Evolutionary conservation across 192 early-diverging fungal genomes (phyloP).

Genomic region (Coemansia sp.): DNA sequence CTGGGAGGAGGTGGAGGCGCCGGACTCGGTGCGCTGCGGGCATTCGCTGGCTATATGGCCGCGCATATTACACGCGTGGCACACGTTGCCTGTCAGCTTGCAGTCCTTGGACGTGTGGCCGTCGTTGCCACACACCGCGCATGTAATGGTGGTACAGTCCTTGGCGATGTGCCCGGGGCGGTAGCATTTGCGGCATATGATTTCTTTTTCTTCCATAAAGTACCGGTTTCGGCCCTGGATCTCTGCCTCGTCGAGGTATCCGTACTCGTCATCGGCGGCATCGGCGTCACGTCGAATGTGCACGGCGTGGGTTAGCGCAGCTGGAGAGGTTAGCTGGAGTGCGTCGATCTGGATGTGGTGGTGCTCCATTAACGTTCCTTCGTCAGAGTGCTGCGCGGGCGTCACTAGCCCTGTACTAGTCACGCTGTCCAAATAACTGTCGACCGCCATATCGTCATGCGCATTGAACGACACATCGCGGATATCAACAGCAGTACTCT

Average conservation of each 20-base stretch:
- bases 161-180: conserved; percentile 45
- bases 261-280: conserved; percentile 35
- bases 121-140: conserved; percentile 42
- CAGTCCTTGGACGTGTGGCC: conserved; percentile 44
- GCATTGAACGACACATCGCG: conserved; percentile 27
- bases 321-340: conserved; percentile 5
- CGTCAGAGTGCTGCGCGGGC: conserved; percentile 1
- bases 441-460: conserved; percentile 29
- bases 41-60: conserved; percentile 45
- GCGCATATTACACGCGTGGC: conserved; percentile 53
- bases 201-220: conserved; percentile 55
- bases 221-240: conserved; percentile 54
- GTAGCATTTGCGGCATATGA: conserved; percentile 39
- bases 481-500: neutral
- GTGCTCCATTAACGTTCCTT: conserved; percentile 15
- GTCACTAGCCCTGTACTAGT: conserved; percentile 20
- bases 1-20: neutral
- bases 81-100: conserved; percentile 40
- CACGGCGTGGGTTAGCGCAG: conserved; percentile 8
- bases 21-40: conserved; percentile 17
- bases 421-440: conserved; percentile 34
- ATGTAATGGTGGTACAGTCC: conserved; percentile 37
- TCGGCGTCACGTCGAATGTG: conserved; percentile 1
- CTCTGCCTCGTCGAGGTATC: conserved; percentile 52
- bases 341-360: conserved; percentile 38